These are phyloP conservation scores for Phytophthora citrophthora DNA, from an alignment of 352 stramenopile species.

Conservation along the genomic window DNA sequence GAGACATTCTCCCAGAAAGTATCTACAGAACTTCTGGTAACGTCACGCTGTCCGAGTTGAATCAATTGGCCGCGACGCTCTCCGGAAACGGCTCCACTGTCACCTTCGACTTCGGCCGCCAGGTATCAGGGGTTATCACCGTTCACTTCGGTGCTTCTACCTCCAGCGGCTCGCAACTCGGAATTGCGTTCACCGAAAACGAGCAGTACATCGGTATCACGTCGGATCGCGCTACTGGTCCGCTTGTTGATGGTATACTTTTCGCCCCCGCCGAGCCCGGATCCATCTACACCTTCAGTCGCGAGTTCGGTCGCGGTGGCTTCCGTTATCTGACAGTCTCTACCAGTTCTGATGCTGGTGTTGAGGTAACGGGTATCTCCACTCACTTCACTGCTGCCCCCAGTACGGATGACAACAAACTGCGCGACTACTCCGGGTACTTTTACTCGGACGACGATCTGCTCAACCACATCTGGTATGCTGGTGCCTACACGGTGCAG, in stretches of 20 bases:
- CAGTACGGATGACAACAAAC: conserved; percentile 18
- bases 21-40: conserved; percentile 18
- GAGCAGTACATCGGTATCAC: conserved; percentile 34
- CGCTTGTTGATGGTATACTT: conserved; percentile 35
- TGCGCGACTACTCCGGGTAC: conserved; percentile 43
- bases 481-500: conserved; percentile 42
- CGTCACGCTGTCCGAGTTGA: conserved; percentile 2
- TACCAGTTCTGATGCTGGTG: conserved; percentile 8
- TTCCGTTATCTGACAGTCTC: conserved; percentile 43
- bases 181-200: conserved; percentile 39
- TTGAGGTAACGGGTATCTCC: conserved; percentile 28
- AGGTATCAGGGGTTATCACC: conserved; percentile 23
- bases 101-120: conserved; percentile 41
- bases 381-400: conserved; percentile 39
- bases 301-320: conserved; percentile 33
- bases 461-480: conserved; percentile 49
- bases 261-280: conserved; percentile 28
- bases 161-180: conserved; percentile 17
- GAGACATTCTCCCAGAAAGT: conserved; percentile 9
- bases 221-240: conserved; percentile 34
- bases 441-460: conserved; percentile 45
- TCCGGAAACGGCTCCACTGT: conserved; percentile 30
- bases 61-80: conserved; percentile 18
- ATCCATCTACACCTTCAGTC: conserved; percentile 33
- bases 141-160: conserved; percentile 29